Percentiles rank a stretch among this genome's conserved stretches.
phyloP scores from a whole-genome alignment of 768 basidiomycete species.

The Boletus subparvulus region DNA sequence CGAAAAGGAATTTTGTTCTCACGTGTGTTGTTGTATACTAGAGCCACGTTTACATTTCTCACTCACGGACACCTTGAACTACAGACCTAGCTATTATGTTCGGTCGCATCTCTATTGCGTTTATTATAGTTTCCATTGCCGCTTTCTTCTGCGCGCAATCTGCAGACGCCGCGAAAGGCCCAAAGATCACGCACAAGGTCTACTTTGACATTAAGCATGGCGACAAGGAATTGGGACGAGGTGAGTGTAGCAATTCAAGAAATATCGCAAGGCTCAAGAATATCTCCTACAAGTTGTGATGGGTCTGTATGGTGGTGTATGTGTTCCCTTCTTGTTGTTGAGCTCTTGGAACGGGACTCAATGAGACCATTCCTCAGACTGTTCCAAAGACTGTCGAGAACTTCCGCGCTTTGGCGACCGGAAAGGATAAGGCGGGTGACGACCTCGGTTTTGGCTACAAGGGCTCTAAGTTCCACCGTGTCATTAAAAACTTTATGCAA shows the following conservation, averaged over 20 bases:
- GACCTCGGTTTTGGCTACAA: constrained; percentile 89
- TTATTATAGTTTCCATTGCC: constrained; percentile 61
- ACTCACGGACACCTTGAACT: constrained; percentile 5
- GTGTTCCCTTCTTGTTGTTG: constrained; percentile 18
- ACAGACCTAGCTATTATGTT: constrained; percentile 41
- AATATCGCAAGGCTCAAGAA: constrained; percentile 3
- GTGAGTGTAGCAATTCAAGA: constrained; percentile 40
- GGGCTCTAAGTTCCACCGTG: constrained; percentile 94
- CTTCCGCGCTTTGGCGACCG: constrained; percentile 91
- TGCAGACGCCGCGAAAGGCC: constrained; percentile 81
- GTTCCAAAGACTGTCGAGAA: constrained; percentile 97
- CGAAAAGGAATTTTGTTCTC: constrained; percentile 27
- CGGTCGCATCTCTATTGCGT: constrained; percentile 57
- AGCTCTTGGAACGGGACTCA: not conserved
- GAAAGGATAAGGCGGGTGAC: constrained; percentile 62
- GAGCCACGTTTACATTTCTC: constrained; percentile 26
- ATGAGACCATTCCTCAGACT: constrained; percentile 47
- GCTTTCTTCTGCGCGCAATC: constrained; percentile 71
- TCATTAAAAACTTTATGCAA: constrained; percentile 92
- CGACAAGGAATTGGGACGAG: constrained; percentile 77
- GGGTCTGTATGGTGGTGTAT: constrained; percentile 87
- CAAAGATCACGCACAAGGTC: constrained; percentile 88
- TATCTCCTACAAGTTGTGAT: constrained; percentile 57
- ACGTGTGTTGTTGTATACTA: constrained; percentile 2
- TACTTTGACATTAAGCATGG: constrained; percentile 96